Conservation (phyloP, 2,329 filamentous ascomycete species). For the Talaromyces funiculosus region DNA sequence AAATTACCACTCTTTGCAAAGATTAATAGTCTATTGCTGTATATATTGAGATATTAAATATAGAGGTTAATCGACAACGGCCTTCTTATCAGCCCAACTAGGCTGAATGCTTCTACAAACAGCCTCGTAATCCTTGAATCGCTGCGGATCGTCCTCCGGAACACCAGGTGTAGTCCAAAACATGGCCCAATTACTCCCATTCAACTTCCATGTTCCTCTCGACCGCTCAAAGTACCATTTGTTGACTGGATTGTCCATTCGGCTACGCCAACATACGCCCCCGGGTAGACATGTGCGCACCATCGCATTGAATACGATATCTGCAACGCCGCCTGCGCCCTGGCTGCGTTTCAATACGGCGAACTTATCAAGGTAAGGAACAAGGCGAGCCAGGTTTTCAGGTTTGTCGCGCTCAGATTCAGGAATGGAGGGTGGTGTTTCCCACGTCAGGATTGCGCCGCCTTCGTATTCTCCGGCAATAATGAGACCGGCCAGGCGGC, state of each 20-base stretch:
- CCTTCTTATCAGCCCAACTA: conserved; percentile 43
- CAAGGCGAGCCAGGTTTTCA: conserved; percentile 55
- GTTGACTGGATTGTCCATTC: conserved; percentile 90
- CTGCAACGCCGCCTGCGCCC: conserved; percentile 85
- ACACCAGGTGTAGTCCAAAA: conserved; percentile 85
- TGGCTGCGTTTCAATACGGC: conserved; percentile 84
- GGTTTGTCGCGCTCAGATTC: conserved; percentile 53
- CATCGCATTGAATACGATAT: conserved; percentile 96
- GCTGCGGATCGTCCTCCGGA: conserved; percentile 44
- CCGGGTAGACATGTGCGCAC: conserved; percentile 79
- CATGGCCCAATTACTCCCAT: conserved; percentile 88
- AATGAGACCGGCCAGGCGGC: conserved; percentile 82
- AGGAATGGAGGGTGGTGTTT: conserved; percentile 59
- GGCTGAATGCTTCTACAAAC: conserved; percentile 61
- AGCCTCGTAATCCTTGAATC: conserved; percentile 63
- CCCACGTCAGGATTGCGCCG: conserved; percentile 91
- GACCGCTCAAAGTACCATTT: conserved; percentile 99
- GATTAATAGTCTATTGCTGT: not conserved
- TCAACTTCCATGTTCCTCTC: conserved; percentile 73
- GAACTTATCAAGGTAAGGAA: conserved; percentile 97
- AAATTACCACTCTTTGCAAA: too few species aligned
- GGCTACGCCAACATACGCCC: conserved; percentile 87
- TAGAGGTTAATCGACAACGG: conserved; percentile 48
- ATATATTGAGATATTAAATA: not conserved
- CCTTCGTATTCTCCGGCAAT: conserved; percentile 96